These are phyloP conservation scores for Thermothielavioides terrestris DNA, from an alignment of 495 filamentous ascomycete species.

Conservation along the genomic window DNA sequence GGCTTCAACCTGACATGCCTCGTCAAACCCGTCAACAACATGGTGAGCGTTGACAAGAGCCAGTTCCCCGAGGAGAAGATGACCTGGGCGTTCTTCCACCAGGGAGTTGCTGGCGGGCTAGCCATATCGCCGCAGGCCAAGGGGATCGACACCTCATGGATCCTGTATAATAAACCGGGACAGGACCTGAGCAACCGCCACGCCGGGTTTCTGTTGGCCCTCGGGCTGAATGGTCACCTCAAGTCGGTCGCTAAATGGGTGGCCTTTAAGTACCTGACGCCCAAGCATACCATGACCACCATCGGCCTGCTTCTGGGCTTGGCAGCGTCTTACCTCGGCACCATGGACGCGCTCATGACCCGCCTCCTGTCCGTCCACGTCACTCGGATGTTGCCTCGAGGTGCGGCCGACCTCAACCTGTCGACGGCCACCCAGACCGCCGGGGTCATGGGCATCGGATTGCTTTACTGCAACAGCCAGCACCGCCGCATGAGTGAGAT, in stretches of 20 bases:
- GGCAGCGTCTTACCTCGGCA: conserved; percentile 87
- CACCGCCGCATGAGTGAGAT: conserved; percentile 98
- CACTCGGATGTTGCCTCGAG: conserved; percentile 82
- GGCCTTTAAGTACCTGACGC: conserved; percentile 95
- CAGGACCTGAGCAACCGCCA: conserved; percentile 85
- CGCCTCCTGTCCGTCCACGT: conserved; percentile 96
- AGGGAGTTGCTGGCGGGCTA: conserved; percentile 81
- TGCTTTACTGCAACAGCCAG: conserved; percentile 90
- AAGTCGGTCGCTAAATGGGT: conserved; percentile 94
- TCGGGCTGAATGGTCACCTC: conserved; percentile 94
- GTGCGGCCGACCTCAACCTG: conserved; percentile 87
- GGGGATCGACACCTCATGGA: conserved; percentile 97
- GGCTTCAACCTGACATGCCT: conserved; percentile 83
- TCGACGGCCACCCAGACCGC: conserved; percentile 92
- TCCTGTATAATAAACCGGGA: conserved; percentile 88
- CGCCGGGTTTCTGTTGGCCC: conserved; percentile 81
- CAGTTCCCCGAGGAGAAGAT: conserved; percentile 90
- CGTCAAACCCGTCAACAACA: conserved; percentile 84
- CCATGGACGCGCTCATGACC: conserved; percentile 92
- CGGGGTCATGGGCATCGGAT: conserved; percentile 93
- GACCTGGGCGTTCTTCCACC: conserved; percentile 97
- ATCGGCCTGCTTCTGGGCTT: conserved; percentile 88
- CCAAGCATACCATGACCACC: conserved; percentile 98
- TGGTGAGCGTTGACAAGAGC: conserved; percentile 74
- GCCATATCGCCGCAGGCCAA: conserved; percentile 83